phyloP scores from a whole-genome alignment of 176 grass and related monocot genomes.

The Avena insularis region DNA sequence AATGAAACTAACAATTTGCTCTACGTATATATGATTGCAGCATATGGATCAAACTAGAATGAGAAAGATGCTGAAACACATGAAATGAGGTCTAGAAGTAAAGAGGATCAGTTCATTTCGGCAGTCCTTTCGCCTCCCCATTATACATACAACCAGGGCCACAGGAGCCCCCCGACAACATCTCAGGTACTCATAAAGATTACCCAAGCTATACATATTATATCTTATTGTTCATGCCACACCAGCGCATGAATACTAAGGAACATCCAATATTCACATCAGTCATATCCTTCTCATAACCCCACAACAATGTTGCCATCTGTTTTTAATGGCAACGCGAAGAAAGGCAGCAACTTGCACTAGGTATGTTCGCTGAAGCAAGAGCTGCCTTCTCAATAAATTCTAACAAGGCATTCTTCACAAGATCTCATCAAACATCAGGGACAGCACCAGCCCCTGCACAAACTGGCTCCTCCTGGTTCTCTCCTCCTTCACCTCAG shows the following conservation, averaged over 20 bases:
- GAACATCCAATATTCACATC: conserved; percentile 48
- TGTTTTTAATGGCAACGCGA: conserved; percentile 27
- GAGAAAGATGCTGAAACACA: not conserved
- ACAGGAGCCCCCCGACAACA: conserved; percentile 18
- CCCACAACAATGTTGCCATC: conserved; percentile 28
- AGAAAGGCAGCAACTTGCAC: conserved; percentile 12
- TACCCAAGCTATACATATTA: conserved; percentile 48
- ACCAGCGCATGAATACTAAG: conserved; percentile 16
- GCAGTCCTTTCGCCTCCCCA: conserved; percentile 16
- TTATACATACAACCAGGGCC: conserved; percentile 43
- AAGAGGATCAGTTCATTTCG: conserved; percentile 18
- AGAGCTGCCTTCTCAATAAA: conserved; percentile 21
- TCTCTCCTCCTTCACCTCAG: conserved; percentile 77
- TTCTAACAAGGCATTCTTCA: conserved; percentile 30
- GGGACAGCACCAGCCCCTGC: conserved; percentile 69
- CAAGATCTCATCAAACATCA: conserved; percentile 70
- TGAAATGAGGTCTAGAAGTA: conserved; percentile 13
- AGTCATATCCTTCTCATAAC: conserved; percentile 15
- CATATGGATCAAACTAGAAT: conserved; percentile 3
- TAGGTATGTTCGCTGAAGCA: conserved; percentile 10
- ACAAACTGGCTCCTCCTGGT: conserved; percentile 75
- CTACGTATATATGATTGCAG: not conserved
- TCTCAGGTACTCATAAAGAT: conserved; percentile 7
- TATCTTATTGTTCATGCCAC: conserved; percentile 44
- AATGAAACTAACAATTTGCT: not conserved